Evolutionary conservation across 495 filamentous ascomycete species (phyloP).

Genomic region (Neurospora tetrasperma): DNA sequence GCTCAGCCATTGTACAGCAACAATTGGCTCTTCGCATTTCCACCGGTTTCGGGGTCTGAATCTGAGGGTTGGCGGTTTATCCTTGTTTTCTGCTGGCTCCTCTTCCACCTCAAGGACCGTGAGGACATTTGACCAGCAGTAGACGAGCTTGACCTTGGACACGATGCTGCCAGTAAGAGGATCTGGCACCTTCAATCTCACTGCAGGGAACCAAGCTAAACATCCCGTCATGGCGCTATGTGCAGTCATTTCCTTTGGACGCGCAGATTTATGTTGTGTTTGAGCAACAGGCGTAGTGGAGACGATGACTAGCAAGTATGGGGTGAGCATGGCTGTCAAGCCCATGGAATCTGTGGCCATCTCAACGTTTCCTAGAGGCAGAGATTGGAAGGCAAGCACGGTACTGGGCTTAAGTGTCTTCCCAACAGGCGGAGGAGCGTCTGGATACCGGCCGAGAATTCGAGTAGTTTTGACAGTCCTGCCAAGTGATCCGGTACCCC

Average conservation of each 20-base stretch:
- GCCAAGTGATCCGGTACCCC: conserved; percentile 77
- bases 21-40: conserved; percentile 90
- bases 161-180: conserved; percentile 40
- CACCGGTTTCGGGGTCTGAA: conserved; percentile 83
- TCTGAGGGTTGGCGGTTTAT: conserved; percentile 62
- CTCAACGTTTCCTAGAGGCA: conserved; percentile 87
- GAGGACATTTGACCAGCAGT: conserved; percentile 95
- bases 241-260: conserved; percentile 80
- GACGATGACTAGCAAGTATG: conserved; percentile 89
- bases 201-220: conserved; percentile 93
- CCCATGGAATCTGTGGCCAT: conserved; percentile 81
- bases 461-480: conserved; percentile 81
- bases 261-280: conserved; percentile 84
- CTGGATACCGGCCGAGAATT: conserved; percentile 85
- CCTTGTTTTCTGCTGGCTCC: conserved; percentile 51
- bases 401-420: conserved; percentile 85
- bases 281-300: conserved; percentile 93
- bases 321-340: conserved; percentile 89
- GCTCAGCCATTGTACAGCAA: conserved; percentile 93
- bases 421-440: conserved; percentile 39
- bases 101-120: conserved; percentile 84
- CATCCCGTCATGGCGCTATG: conserved; percentile 89
- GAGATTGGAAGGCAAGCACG: conserved; percentile 79
- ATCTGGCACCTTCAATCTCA: conserved; percentile 73
- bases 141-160: conserved; percentile 81